Base-by-base conservation (phyloP, 2,329 filamentous ascomycete genomes). In the Canariomyces notabilis region DNA sequence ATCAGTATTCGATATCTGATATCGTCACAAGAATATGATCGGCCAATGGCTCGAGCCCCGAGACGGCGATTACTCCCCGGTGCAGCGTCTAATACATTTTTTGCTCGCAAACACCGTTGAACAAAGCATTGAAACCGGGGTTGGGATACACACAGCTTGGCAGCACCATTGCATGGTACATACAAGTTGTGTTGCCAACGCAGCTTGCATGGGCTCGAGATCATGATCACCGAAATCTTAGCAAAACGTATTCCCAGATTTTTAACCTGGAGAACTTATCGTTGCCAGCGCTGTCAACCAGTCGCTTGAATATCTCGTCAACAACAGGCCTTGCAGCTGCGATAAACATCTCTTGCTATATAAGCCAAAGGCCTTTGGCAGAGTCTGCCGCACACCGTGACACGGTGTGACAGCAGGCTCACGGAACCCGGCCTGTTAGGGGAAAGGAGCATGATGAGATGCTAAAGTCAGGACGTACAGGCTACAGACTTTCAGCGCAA, bases 271-370 rank as follows among this genome's bases (percentile, higher is more conserved):
- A 6, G 16, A 12, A 46, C 48, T 23, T 37, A 54, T 47, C 32
- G 52, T 50, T 1, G 53, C 53, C 0, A 49, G 12, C 11, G 48
- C 45, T 29, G 53, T 57, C 36, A 57, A 16, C 44, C 48, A 51
- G 46, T 51, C 53, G 34, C 53, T 53, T 52, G 29, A 14, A 22
- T 20, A 14, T 14, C 20, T 36, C 2, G 21, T 48, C 19, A 54
- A 45, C 15, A 14, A 32, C 11, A n/a, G n/a, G 4, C 33, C 11
- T 37, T 22, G 21, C 18, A 16, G 14, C 14, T 23, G 16, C 21
- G 21, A 19, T 32, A 37, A 23, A 16, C 5, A 37, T 8, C 7
- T 29, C 7, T 4, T 20, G 21, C 50, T 22, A 36, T 52, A 50
- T n/a, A 48, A 20, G 15, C 48, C 45, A 4, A 55, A 38, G 2